Evolutionary conservation across 2,329 filamentous ascomycete species (phyloP).

Genomic region (Fusarium sp.): DNA sequence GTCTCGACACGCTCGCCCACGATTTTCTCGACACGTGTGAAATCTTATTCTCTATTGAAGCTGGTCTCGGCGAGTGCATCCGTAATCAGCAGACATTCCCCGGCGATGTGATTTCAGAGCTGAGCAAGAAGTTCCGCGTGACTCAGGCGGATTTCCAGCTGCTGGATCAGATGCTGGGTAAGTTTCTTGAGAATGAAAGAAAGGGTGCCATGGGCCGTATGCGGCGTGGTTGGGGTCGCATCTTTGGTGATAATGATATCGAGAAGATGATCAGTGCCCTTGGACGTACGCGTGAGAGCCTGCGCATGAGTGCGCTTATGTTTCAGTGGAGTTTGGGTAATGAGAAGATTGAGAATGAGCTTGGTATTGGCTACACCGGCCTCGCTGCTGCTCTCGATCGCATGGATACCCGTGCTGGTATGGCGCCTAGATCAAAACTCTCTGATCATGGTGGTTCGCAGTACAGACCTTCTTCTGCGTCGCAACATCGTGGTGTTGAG

Average conservation of each 20-base stretch:
- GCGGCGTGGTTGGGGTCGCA: constrained; percentile 71
- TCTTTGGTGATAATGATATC: constrained; percentile 72
- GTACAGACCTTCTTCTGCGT: constrained; percentile 43
- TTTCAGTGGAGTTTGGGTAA: constrained; percentile 74
- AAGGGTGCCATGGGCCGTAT: constrained; percentile 70
- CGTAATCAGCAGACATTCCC: constrained; percentile 66
- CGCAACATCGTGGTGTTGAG: constrained; percentile 40
- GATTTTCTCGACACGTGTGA: constrained; percentile 76
- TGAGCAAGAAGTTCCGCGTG: constrained; percentile 72
- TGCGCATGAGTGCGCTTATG: constrained; percentile 72
- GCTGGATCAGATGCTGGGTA: constrained; percentile 71
- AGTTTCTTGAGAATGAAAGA: constrained; percentile 71
- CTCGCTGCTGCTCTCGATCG: constrained; percentile 72
- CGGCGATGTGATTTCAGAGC: constrained; percentile 69
- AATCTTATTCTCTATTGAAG: constrained; percentile 75
- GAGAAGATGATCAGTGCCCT: constrained; percentile 69
- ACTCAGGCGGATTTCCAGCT: constrained; percentile 71
- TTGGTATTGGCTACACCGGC: constrained; percentile 75
- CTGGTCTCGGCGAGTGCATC: constrained; percentile 68
- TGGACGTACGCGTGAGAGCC: constrained; percentile 67
- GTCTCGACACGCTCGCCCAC: constrained; percentile 69
- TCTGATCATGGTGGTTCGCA: constrained; percentile 34
- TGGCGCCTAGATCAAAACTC: constrained; percentile 33
- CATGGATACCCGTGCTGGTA: constrained; percentile 45
- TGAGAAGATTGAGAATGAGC: constrained; percentile 67